These are phyloP conservation scores for Mycena pura DNA, from an alignment of 768 basidiomycete species.

Conservation along the genomic window DNA sequence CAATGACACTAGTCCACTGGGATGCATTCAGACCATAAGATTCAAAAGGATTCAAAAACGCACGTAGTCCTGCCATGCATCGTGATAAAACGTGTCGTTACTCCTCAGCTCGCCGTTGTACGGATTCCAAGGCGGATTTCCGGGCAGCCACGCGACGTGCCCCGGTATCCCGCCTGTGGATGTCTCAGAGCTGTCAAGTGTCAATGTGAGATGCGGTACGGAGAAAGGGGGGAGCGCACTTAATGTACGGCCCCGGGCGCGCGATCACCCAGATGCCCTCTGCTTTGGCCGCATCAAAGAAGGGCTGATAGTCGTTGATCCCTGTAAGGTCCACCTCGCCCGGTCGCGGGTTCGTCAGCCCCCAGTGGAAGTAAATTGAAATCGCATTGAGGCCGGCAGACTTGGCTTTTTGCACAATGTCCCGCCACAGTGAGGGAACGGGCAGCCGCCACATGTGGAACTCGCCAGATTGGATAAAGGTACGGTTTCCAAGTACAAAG, in stretches of 20 bases:
- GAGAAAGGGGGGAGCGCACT: not conserved
- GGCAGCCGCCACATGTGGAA: slow-evolving; percentile 69
- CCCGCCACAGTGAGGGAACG: slow-evolving; percentile 65
- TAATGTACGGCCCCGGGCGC: slow-evolving; percentile 52
- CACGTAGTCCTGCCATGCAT: slow-evolving; percentile 57
- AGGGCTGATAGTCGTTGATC: slow-evolving; percentile 54
- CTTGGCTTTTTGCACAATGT: slow-evolving; percentile 66
- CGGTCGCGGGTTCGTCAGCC: slow-evolving; percentile 58
- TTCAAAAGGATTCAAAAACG: not conserved
- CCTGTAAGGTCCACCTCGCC: slow-evolving; percentile 61
- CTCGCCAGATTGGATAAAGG: slow-evolving; percentile 52
- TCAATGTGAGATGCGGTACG: not conserved
- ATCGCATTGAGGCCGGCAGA: slow-evolving; percentile 66
- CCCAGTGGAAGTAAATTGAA: slow-evolving; percentile 69
- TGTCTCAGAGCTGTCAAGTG: slow-evolving; percentile 55
- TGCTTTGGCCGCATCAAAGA: slow-evolving; percentile 60
- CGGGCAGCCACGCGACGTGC: slow-evolving; percentile 19
- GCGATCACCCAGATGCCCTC: slow-evolving; percentile 65
- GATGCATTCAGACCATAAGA: not conserved
- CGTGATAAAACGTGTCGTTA: slow-evolving; percentile 56
- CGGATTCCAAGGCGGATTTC: slow-evolving; percentile 15
- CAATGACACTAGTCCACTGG: slow-evolving; percentile 50
- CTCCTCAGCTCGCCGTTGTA: slow-evolving; percentile 50
- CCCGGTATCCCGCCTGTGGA: slow-evolving; percentile 55
- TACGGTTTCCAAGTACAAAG: slow-evolving; percentile 31